A percentile compares a stretch with the other conserved stretches of the same genome.
Evolutionary conservation across 1,284 basidiomycete genomes (phyloP).

Genomic region (Hymenochaete sp.): DNA sequence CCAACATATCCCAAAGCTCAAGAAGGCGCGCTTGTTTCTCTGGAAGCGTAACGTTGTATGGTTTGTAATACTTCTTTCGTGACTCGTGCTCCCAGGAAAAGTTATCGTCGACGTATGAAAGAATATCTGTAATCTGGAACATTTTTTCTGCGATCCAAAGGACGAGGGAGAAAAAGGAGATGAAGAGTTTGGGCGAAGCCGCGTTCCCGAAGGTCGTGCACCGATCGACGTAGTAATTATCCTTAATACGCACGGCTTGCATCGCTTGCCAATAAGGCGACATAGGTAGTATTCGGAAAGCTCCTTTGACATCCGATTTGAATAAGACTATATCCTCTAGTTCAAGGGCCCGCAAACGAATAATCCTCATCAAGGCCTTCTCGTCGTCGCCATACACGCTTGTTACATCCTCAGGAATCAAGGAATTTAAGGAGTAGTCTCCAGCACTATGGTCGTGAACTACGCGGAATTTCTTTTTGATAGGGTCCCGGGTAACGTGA

Average conservation of each 20-base stretch:
- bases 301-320: slow-evolving; percentile 20
- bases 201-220: slow-evolving; percentile 22
- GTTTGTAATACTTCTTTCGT: slow-evolving; percentile 24
- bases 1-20: slow-evolving; percentile 32
- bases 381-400: slow-evolving; percentile 11
- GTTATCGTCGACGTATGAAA: slow-evolving; percentile 31
- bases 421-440: slow-evolving; percentile 13
- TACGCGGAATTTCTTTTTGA: slow-evolving; percentile 20
- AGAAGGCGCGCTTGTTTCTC: slow-evolving; percentile 28
- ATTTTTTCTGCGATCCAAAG: slow-evolving; percentile 23
- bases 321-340: slow-evolving; percentile 7
- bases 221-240: slow-evolving; percentile 20
- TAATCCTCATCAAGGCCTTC: slow-evolving; percentile 3
- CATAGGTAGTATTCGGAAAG: slow-evolving; percentile 22
- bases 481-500: slow-evolving; percentile 33
- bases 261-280: slow-evolving; percentile 22
- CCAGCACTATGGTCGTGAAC: slow-evolving; percentile 18
- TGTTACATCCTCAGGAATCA: slow-evolving; percentile 10
- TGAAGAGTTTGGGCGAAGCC: slow-evolving; percentile 21
- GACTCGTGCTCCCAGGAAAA: slow-evolving; percentile 24
- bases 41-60: slow-evolving; percentile 26
- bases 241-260: slow-evolving; percentile 19
- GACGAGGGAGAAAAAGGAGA: slow-evolving; percentile 21
- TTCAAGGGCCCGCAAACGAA: slow-evolving; percentile 3
- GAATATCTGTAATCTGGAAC: slow-evolving; percentile 20